Evolutionary conservation across 2,329 filamentous ascomycete genomes (phyloP).

Genomic region (Ophiostoma sp.): DNA sequence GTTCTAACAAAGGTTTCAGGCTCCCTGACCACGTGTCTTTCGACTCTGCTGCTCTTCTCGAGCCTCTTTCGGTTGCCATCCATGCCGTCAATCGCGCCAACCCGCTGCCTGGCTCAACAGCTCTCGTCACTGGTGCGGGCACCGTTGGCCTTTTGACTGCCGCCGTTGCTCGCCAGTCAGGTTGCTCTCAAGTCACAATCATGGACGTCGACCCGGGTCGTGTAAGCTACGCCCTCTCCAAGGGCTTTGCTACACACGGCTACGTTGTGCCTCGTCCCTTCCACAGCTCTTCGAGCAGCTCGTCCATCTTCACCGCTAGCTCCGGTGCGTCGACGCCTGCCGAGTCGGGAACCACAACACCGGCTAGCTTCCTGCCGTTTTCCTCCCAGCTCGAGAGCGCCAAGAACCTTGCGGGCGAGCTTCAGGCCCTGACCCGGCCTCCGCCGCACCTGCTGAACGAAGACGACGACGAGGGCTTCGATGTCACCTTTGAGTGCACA

Average conservation of each 20-base stretch:
- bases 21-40: slow-evolving; percentile 61
- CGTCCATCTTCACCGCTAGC: slow-evolving; percentile 45
- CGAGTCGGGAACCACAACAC: slow-evolving; percentile 45
- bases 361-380: slow-evolving; percentile 47
- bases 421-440: slow-evolving; percentile 45
- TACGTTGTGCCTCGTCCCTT: slow-evolving; percentile 52
- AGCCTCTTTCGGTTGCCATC: slow-evolving; percentile 62
- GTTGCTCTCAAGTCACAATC: slow-evolving; percentile 60
- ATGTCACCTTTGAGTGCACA: slow-evolving; percentile 74
- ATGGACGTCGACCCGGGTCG: slow-evolving; percentile 61
- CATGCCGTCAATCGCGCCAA: slow-evolving; percentile 60
- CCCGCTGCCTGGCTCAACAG: slow-evolving; percentile 54
- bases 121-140: slow-evolving; percentile 65
- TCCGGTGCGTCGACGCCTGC: slow-evolving; percentile 54
- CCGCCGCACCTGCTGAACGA: slow-evolving; percentile 40
- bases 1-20: slow-evolving; percentile 37
- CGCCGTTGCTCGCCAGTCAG: slow-evolving; percentile 61
- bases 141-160: slow-evolving; percentile 64
- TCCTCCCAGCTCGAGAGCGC: slow-evolving; percentile 54
- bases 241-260: slow-evolving; percentile 61
- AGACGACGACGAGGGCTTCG: slow-evolving; percentile 65
- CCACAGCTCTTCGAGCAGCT: slow-evolving; percentile 46
- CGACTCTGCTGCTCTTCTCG: slow-evolving; percentile 60
- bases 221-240: slow-evolving; percentile 58
- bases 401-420: slow-evolving; percentile 50